A percentile compares a stretch with the other conserved stretches of the same genome.
Conservation (phyloP, 2,329 filamentous ascomycete species). For the Graphilbum sp. region DNA sequence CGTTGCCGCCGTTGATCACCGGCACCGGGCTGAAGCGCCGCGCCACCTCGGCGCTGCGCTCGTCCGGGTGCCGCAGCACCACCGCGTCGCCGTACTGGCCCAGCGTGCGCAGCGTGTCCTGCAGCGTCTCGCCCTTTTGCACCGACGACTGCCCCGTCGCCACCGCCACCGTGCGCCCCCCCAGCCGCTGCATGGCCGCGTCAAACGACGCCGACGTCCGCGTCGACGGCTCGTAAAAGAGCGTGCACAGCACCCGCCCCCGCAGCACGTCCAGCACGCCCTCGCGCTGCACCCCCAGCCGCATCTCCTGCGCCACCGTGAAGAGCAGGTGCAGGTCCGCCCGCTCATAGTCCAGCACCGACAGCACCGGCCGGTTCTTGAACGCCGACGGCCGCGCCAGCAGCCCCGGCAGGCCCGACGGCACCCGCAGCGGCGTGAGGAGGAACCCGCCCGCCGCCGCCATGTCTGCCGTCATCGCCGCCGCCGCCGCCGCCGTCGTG, state of each 20-base stretch:
- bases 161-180: slow-evolving; percentile 70
- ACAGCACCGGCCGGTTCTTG: slow-evolving; percentile 79
- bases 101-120: slow-evolving; percentile 85
- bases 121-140: slow-evolving; percentile 84
- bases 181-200: slow-evolving; percentile 94
- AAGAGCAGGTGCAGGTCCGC: slow-evolving; percentile 85
- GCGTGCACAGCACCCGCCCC: slow-evolving; percentile 70
- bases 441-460: background rate
- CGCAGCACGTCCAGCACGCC: slow-evolving; percentile 78
- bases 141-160: slow-evolving; percentile 74
- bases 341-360: slow-evolving; percentile 78
- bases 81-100: slow-evolving; percentile 90
- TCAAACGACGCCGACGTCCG: slow-evolving; percentile 93
- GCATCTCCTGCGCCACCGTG: slow-evolving; percentile 96
- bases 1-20: slow-evolving; percentile 94
- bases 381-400: slow-evolving; percentile 64
- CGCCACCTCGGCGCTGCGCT: slow-evolving; percentile 63
- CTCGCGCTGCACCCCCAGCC: slow-evolving; percentile 80
- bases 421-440: background rate
- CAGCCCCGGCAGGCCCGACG: slow-evolving; percentile 42
- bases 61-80: slow-evolving; percentile 84
- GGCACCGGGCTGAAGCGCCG: slow-evolving; percentile 80
- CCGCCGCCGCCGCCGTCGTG: background rate
- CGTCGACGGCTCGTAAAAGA: slow-evolving; percentile 97
- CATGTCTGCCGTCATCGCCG: background rate